phyloP scores from a whole-genome alignment of 2,329 filamentous ascomycete genomes.

The Calonectria honghensis region DNA sequence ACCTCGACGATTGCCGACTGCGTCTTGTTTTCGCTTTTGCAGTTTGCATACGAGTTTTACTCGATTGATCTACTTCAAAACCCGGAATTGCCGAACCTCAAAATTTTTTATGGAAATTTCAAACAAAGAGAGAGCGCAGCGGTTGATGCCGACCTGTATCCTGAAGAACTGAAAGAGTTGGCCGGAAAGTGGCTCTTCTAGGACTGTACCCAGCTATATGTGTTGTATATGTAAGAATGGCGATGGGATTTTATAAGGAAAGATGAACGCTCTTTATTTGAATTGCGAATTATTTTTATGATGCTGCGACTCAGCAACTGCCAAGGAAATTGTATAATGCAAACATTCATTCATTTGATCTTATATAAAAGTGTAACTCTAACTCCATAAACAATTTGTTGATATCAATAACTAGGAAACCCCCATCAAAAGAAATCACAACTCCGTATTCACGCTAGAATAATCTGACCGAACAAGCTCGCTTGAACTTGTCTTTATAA shows the following conservation, averaged over 20 bases:
- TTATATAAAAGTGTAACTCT: background rate
- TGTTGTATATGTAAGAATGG: background rate
- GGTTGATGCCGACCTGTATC: constrained; percentile 37
- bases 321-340: background rate
- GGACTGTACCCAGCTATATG: background rate
- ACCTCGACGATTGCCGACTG: constrained; percentile 42
- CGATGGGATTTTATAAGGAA: too few relatives aligned
- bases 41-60: constrained; percentile 47
- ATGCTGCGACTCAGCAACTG: background rate
- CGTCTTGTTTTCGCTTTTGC: constrained; percentile 41
- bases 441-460: background rate
- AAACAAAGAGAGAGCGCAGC: constrained; percentile 36
- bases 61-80: constrained; percentile 18
- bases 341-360: background rate
- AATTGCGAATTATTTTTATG: background rate
- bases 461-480: background rate
- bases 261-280: background rate
- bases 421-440: background rate
- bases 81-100: constrained; percentile 32
- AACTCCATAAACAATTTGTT: background rate
- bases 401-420: background rate
- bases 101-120: constrained; percentile 42
- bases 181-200: constrained; percentile 51
- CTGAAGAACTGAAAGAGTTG: constrained; percentile 31
- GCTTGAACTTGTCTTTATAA: background rate